These are phyloP conservation scores for Alternaria sp. DNA, from an alignment of 2,329 filamentous ascomycete genomes.

Conservation along the genomic window DNA sequence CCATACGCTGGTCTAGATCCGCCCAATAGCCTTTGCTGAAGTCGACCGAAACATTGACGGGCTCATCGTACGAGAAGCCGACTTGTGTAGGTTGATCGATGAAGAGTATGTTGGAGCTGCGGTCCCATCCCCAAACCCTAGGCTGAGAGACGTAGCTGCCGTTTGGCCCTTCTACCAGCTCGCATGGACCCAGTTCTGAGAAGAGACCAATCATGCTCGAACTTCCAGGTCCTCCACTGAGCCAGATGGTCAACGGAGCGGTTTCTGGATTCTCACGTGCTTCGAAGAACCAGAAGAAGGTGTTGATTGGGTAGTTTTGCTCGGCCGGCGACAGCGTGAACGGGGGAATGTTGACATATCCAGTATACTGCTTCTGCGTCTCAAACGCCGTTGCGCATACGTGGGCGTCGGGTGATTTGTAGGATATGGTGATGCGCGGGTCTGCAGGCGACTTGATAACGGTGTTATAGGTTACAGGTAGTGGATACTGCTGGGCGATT, in stretches of 20 bases:
- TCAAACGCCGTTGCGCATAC: conserved; percentile 70
- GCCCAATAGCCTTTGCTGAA: conserved; percentile 7
- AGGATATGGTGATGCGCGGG: conserved; percentile 69
- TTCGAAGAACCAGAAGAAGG: conserved; percentile 72
- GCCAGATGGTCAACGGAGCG: conserved; percentile 64
- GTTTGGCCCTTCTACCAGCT: conserved; percentile 52
- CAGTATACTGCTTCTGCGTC: conserved; percentile 69
- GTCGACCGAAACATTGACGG: conserved; percentile 57
- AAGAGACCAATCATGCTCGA: conserved; percentile 72
- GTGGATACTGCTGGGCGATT: conserved; percentile 53
- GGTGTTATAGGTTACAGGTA: conserved; percentile 52
- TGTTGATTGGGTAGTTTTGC: conserved; percentile 64
- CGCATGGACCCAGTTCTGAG: conserved; percentile 61
- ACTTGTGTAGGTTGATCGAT: conserved; percentile 73
- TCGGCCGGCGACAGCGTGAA: conserved; percentile 54
- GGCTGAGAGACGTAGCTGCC: conserved; percentile 61
- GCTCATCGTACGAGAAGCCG: conserved; percentile 70
- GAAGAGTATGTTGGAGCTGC: conserved; percentile 64
- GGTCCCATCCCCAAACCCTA: conserved; percentile 71
- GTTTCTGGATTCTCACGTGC: conserved; percentile 58
- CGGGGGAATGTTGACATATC: conserved; percentile 70
- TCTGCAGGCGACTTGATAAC: conserved; percentile 68
- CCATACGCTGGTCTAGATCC: background rate
- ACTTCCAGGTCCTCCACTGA: conserved; percentile 71
- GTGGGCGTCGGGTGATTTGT: conserved; percentile 66